Evolutionary conservation across 495 filamentous ascomycete genomes (phyloP).

Genomic region (Xylaria grammica): DNA sequence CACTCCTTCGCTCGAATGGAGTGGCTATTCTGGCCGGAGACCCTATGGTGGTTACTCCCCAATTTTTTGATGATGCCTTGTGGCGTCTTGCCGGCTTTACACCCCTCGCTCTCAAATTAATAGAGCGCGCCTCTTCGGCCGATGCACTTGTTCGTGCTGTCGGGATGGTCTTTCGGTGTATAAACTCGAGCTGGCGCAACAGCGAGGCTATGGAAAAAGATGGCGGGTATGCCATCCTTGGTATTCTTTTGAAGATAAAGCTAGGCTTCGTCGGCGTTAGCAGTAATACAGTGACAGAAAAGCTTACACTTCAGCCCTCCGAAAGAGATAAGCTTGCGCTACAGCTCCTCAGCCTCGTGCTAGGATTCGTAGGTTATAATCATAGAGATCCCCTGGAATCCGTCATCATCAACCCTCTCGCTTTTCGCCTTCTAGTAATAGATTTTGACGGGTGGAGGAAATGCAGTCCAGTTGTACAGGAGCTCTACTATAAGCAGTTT

Average conservation of each 20-base stretch:
- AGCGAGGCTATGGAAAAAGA: conserved; percentile 98
- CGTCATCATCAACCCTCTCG: conserved; percentile 92
- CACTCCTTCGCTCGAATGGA: conserved; percentile 75
- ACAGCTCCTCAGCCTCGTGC: conserved; percentile 73
- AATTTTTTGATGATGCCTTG: conserved; percentile 85
- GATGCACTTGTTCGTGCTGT: conserved; percentile 76
- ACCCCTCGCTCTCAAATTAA: conserved; percentile 78
- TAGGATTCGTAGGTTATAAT: conserved; percentile 87
- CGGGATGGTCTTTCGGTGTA: conserved; percentile 79
- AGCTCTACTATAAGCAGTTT: conserved; percentile 92
- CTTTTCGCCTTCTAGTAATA: conserved; percentile 87
- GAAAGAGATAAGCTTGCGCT: conserved; percentile 70
- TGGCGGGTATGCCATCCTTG: conserved; percentile 90
- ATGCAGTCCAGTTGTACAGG: conserved; percentile 72
- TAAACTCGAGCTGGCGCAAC: conserved; percentile 91
- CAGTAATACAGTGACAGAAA: conserved; percentile 45
- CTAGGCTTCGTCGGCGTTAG: conserved; percentile 58
- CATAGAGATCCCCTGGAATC: conserved; percentile 76
- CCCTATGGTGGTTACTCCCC: conserved; percentile 79
- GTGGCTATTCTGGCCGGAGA: conserved; percentile 82
- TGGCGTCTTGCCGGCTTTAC: conserved; percentile 91
- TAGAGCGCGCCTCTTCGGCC: conserved; percentile 74
- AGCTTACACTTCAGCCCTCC: conserved; percentile 48
- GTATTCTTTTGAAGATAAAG: conserved; percentile 76
- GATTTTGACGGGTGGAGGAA: conserved; percentile 92